Base-by-base conservation (phyloP, 129 eudicot genomes). In the Erigeron canadensis region DNA sequence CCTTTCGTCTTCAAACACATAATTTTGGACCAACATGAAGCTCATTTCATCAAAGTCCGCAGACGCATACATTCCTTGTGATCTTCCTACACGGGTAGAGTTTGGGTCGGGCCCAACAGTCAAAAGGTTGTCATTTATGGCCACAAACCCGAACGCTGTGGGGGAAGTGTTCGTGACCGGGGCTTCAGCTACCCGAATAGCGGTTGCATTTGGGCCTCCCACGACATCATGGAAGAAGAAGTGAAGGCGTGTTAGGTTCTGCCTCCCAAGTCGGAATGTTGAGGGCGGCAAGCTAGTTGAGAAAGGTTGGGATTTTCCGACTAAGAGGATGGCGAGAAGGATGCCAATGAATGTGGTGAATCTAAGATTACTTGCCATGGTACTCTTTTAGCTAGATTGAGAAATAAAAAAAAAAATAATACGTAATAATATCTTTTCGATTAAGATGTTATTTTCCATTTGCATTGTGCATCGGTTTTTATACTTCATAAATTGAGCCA, bases 1-100 rank as follows among this genome's bases (percentile, higher is more conserved):
- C 79, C 63, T 79, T 18, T 63, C 83, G 7, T 73, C 83, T 47
- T 47, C 79, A 73, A 79, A 79, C 39, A 65, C 75, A 22, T 72
- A 73, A 4, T 48, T 79, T 43, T 43, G 46, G 8, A 43, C 46
- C 46, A 43, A 6, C 46, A 2, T 43, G 6, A 43, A 43, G 10
- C 46, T 43, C 46, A 43, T 43, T 6, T 43, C 10, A 43, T 43
- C 10, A 6, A 9, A 43, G 46, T 43, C 46, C 6, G 46, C 46
- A 9, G 46, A 43, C 10, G 46, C 46, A 43, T 43, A 43, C 46
- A 43, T 43, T 8, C 46, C 46, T 43, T 43, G 46, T 43, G 46
- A 7, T 43, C 46, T 43, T 43, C 46, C 46, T 9, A 43, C 46
- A 43, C 46, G 46, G 8, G 46, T 43, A 43, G 48, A 44, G 48